Evolutionary conservation across 2,329 filamentous ascomycete genomes (phyloP).

Genomic region (Huntiella bhutanensis): DNA sequence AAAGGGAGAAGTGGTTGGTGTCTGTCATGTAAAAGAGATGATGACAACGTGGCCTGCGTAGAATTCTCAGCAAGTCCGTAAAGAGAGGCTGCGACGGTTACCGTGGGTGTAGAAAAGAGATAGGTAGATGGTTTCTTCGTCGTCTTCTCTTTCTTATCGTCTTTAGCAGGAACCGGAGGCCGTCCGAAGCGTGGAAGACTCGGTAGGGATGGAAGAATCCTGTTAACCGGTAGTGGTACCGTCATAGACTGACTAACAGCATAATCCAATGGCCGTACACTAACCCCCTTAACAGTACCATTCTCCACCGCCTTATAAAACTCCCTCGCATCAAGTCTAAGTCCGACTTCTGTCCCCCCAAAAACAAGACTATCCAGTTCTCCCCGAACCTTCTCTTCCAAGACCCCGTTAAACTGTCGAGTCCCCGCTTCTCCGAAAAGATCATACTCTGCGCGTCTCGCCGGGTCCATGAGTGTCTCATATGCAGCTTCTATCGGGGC

Average conservation of each 20-base stretch:
- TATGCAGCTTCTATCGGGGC: slow-evolving; percentile 25
- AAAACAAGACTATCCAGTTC: slow-evolving; percentile 13
- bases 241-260: slow-evolving; percentile 22
- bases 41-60: slow-evolving; percentile 15
- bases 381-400: slow-evolving; percentile 12
- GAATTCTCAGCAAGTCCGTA: slow-evolving; percentile 22
- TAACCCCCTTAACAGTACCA: slow-evolving; percentile 2
- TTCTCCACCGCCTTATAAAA: background rate
- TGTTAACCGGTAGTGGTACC: slow-evolving; percentile 19
- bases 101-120: slow-evolving; percentile 16
- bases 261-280: slow-evolving; percentile 21
- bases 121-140: slow-evolving; percentile 10
- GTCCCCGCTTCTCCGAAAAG: slow-evolving; percentile 12
- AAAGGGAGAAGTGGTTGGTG: slow-evolving; percentile 23
- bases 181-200: background rate
- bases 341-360: slow-evolving; percentile 18
- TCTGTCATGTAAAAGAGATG: slow-evolving; percentile 19
- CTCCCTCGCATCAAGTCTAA: slow-evolving; percentile 19
- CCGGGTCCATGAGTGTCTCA: slow-evolving; percentile 28
- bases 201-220: slow-evolving; percentile 14
- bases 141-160: slow-evolving; percentile 4
- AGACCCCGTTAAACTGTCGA: slow-evolving; percentile 10
- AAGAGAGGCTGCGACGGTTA: slow-evolving; percentile 22
- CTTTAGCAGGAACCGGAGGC: background rate
- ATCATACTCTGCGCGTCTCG: slow-evolving; percentile 25